Evolutionary conservation across 2,329 filamentous ascomycete genomes (phyloP).

Genomic region (Thermothelomyces thermophilus): DNA sequence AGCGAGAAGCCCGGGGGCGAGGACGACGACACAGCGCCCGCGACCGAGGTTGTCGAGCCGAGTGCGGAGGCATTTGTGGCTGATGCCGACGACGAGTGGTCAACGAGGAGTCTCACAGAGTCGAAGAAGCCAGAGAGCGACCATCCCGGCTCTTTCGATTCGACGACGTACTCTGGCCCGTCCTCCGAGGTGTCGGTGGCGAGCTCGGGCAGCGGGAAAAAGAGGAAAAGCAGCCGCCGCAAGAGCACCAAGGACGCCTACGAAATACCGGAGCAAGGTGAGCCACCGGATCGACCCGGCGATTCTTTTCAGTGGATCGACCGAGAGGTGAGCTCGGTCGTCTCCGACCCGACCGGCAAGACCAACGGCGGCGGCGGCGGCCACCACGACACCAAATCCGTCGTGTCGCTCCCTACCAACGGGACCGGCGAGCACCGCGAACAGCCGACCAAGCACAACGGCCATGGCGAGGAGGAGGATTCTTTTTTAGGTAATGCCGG

Average conservation of each 20-base stretch:
- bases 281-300: constrained; percentile 35
- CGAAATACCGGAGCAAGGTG: constrained; percentile 32
- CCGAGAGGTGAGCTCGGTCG: constrained; percentile 43
- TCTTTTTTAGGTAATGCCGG: constrained; percentile 69
- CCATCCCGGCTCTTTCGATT: constrained; percentile 27
- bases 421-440: constrained; percentile 28
- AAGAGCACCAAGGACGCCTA: constrained; percentile 34
- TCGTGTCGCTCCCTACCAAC: constrained; percentile 38
- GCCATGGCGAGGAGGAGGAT: constrained; percentile 32
- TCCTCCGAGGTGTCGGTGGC: constrained; percentile 34
- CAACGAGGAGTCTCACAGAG: constrained; percentile 31
- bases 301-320: constrained; percentile 36
- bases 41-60: background rate
- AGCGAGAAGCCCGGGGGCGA: background rate
- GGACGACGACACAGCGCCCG: background rate
- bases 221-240: constrained; percentile 28
- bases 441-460: constrained; percentile 22
- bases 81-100: constrained; percentile 24
- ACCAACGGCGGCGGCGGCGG: constrained; percentile 34
- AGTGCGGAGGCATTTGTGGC: background rate
- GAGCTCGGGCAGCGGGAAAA: constrained; percentile 26
- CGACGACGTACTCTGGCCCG: constrained; percentile 29
- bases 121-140: constrained; percentile 27
- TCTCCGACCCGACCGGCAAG: constrained; percentile 39
- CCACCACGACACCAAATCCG: constrained; percentile 41